Percentiles rank a stretch among this genome's conserved stretches.
Evolutionary conservation across 2,329 filamentous ascomycete genomes (phyloP).

Genomic region (Davidsoniella eucalypti): DNA sequence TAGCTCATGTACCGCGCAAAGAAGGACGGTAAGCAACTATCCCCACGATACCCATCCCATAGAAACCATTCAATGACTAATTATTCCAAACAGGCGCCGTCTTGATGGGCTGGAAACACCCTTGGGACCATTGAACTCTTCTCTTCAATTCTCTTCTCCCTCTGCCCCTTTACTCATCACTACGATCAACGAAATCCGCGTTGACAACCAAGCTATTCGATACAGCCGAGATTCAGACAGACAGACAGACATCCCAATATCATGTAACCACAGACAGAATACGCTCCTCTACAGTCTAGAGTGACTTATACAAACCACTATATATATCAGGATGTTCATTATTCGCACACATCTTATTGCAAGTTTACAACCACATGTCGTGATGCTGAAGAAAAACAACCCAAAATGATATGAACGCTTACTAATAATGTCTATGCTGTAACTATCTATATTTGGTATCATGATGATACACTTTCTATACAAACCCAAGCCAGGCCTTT

Average conservation of each 20-base stretch:
- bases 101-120: slow-evolving; percentile 85
- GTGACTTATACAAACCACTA: neutral
- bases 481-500: too few species aligned
- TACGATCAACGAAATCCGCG: neutral
- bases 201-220: neutral
- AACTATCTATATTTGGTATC: too few species aligned
- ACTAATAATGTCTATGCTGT: too few species aligned
- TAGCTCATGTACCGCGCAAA: slow-evolving; percentile 92
- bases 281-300: slow-evolving; percentile 1
- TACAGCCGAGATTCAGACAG: neutral
- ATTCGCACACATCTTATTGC: too few species aligned
- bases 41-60: neutral
- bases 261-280: neutral
- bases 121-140: slow-evolving; percentile 68
- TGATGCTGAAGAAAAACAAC: too few species aligned
- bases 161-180: neutral
- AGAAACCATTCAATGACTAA: slow-evolving; percentile 2
- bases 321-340: neutral
- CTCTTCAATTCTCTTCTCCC: neutral
- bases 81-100: slow-evolving; percentile 39
- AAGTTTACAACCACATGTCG: too few species aligned
- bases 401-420: too few species aligned
- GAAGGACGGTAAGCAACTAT: slow-evolving; percentile 55
- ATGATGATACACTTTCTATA: too few species aligned
- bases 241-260: slow-evolving; percentile 2